Conservation (phyloP, 1,284 basidiomycete species). For the Ustilago tritici region DNA sequence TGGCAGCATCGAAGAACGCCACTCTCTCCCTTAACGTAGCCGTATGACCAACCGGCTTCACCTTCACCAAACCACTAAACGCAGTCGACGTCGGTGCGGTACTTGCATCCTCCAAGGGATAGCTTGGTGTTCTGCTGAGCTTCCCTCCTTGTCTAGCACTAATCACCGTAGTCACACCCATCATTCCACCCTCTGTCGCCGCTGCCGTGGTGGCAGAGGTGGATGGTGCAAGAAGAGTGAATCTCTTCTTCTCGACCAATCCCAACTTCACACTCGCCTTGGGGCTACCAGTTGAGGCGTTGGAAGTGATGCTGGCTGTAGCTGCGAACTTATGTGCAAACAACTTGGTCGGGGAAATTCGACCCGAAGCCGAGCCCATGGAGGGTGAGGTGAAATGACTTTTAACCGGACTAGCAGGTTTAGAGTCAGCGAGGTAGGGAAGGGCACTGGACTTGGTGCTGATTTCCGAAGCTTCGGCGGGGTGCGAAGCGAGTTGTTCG, state of each 20-base stretch:
- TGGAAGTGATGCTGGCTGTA: conserved; percentile 2
- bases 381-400: conserved; percentile 8
- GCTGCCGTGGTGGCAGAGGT: background rate
- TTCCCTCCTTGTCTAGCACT: conserved; percentile 18
- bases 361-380: conserved; percentile 7
- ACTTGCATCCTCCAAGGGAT: conserved; percentile 12
- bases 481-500: conserved; percentile 3
- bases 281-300: conserved; percentile 1
- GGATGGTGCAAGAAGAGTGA: conserved; percentile 28
- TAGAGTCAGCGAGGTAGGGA: conserved; percentile 4
- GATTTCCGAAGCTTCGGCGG: background rate
- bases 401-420: conserved; percentile 12
- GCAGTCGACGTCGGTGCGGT: conserved; percentile 20
- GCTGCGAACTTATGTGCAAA: conserved; percentile 40
- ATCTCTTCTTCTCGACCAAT: conserved; percentile 49
- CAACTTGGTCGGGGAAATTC: conserved; percentile 49
- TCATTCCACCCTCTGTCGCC: background rate
- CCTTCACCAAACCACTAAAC: conserved; percentile 25
- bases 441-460: background rate
- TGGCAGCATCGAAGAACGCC: conserved; percentile 57
- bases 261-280: conserved; percentile 26
- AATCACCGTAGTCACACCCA: conserved; percentile 7
- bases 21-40: conserved; percentile 52
- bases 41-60: conserved; percentile 34
- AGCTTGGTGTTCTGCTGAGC: conserved; percentile 28